Base-by-base conservation (phyloP, 106 monocot species). In the Phalaenopsis aphrodite region DNA sequence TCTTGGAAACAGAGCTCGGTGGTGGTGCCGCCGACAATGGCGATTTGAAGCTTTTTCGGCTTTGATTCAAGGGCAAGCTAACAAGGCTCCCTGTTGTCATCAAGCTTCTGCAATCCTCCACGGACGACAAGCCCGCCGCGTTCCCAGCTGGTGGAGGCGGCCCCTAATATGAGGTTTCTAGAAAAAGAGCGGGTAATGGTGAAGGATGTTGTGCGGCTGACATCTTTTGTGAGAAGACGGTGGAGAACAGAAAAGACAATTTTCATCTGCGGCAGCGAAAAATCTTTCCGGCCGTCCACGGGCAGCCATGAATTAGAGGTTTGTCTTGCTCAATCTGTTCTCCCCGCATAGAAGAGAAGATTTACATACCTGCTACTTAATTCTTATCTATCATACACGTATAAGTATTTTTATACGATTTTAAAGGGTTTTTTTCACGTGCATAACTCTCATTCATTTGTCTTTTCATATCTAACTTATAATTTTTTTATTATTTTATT, bases 1-100 rank as follows among this genome's bases (percentile, higher is more conserved):
- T 83, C 41, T 55, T 83, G 17, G 83, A 77, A 14, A 80, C 73
- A 1, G 86, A 83, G 77, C 86, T 87, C 52, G 52, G 52, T 23
- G 45, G 77, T 61, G 19, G 77, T 72, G 71, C 52, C 30, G 81
- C 48, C 47, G 45, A 23, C 24, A 77, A 16, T 42, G 42, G 52
- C 36, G 8, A 21, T 36, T 21, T 0, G n/a, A 36, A 38, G n/a
- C 38, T 71, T 9, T 0, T 41, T 71, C 9, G 71, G 38, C 19
- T 45, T 24, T 42, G 55, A 12, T 56, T 71, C 43, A 67, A 30
- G 17, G 72, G 14, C 46, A 64, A 65, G 5, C 55, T 82, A n/a
- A 64, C 81, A 46, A 82, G 43, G 41, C 55, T 85, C 82, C 75
- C 82, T 19, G 78, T 82, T 17, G 49, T 69, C 52, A 56, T 77